phyloP scores from a whole-genome alignment of 1,284 basidiomycete species.

The Rhizoctonia solani region DNA sequence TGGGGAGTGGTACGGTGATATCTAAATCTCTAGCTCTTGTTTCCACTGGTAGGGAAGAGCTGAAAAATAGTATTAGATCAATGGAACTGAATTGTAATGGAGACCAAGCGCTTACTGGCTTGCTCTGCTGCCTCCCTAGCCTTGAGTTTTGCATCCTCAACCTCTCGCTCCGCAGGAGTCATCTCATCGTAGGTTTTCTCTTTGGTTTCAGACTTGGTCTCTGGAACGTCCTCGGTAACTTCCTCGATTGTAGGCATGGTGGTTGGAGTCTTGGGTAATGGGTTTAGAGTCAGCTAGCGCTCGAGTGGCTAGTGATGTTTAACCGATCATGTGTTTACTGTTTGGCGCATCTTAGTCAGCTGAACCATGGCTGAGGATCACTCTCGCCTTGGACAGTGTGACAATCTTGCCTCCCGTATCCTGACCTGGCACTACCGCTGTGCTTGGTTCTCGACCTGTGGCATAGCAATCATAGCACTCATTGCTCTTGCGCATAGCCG shows the following conservation, averaged over 20 bases:
- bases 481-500: too few species aligned
- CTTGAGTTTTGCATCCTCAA: constrained; percentile 68
- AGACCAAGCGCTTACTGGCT: constrained; percentile 61
- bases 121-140: constrained; percentile 80
- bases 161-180: constrained; percentile 74
- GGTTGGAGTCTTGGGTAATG: constrained; percentile 4
- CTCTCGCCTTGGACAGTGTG: too few species aligned
- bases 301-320: background rate
- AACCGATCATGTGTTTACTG: background rate
- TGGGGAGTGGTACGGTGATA: constrained; percentile 79
- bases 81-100: constrained; percentile 32
- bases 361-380: too few species aligned
- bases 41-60: constrained; percentile 92
- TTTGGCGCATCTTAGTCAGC: too few species aligned
- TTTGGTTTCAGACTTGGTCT: background rate
- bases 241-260: constrained; percentile 32
- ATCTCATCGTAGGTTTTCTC: constrained; percentile 73
- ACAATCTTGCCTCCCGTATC: too few species aligned
- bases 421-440: too few species aligned
- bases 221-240: background rate
- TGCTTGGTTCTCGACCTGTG: too few species aligned
- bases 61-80: constrained; percentile 45
- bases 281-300: constrained; percentile 4
- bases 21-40: constrained; percentile 91
- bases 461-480: too few species aligned